Evolutionary conservation across 2,329 filamentous ascomycete genomes (phyloP).

Genomic region (Camptophora hylomeconis): DNA sequence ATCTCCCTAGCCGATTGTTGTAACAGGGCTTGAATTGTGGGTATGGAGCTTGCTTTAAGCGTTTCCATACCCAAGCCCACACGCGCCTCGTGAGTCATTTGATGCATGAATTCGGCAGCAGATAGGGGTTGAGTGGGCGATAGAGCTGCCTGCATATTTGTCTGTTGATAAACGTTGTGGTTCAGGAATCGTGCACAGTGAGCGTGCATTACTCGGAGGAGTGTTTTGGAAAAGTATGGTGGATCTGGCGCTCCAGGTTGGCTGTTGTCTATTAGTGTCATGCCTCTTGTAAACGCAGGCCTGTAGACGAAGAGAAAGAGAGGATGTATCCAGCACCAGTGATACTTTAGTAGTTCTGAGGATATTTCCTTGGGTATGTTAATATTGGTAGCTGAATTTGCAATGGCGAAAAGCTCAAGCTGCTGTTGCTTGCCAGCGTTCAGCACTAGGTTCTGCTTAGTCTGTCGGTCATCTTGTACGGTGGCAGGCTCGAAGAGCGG

Average conservation of each 20-base stretch:
- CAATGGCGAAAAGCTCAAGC: constrained; percentile 15
- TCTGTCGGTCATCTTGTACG: constrained; percentile 11
- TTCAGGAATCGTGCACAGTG: constrained; percentile 16
- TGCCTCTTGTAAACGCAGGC: constrained; percentile 19
- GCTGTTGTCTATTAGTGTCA: constrained; percentile 12
- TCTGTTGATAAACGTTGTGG: constrained; percentile 16
- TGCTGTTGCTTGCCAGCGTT: constrained; percentile 14
- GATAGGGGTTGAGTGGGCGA: constrained; percentile 4
- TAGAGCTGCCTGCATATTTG: constrained; percentile 9
- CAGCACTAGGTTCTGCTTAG: constrained; percentile 11
- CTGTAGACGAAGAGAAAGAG: constrained; percentile 20
- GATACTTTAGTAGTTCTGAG: constrained; percentile 17
- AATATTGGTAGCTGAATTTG: constrained; percentile 14
- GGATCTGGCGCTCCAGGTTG: constrained; percentile 12
- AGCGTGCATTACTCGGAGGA: constrained; percentile 14
- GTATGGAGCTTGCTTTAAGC: constrained; percentile 17
- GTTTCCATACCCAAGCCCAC: constrained; percentile 19
- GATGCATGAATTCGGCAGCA: constrained; percentile 12
- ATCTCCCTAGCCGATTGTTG: constrained; percentile 20
- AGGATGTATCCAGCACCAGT: constrained; percentile 21
- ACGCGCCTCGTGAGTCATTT: constrained; percentile 16
- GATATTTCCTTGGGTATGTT: constrained; percentile 18
- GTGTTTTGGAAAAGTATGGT: constrained; percentile 17
- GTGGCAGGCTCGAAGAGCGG: neutral
- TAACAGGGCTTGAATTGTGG: constrained; percentile 20